These are phyloP conservation scores for Hypoxylon rickii DNA, from an alignment of 495 filamentous ascomycete species.

Conservation along the genomic window DNA sequence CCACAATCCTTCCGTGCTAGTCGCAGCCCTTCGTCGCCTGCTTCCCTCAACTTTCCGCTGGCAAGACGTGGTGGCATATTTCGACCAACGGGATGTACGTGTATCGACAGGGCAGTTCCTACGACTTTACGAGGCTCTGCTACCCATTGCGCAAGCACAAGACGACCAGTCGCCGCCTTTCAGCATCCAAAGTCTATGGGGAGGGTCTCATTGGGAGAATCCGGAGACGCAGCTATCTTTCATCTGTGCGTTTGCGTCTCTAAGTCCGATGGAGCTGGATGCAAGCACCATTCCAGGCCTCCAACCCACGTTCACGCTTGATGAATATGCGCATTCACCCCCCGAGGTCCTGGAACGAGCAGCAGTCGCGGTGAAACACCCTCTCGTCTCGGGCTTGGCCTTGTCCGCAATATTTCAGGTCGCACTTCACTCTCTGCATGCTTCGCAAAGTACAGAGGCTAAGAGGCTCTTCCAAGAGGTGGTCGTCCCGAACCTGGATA, in stretches of 20 bases:
- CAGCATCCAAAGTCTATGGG: slow-evolving; percentile 87
- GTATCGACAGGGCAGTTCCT: slow-evolving; percentile 81
- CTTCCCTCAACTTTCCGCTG: slow-evolving; percentile 70
- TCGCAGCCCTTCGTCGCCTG: slow-evolving; percentile 56
- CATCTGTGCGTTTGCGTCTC: slow-evolving; percentile 75
- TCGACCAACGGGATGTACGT: slow-evolving; percentile 79
- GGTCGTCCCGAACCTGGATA: slow-evolving; percentile 68
- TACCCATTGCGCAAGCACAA: slow-evolving; percentile 61
- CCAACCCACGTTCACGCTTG: slow-evolving; percentile 72
- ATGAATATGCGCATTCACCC: slow-evolving; percentile 75
- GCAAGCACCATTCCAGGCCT: slow-evolving; percentile 80
- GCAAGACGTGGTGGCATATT: slow-evolving; percentile 76
- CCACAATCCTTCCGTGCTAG: slow-evolving; percentile 75
- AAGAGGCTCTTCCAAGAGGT: slow-evolving; percentile 68
- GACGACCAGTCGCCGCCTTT: slow-evolving; percentile 53
- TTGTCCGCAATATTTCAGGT: slow-evolving; percentile 80
- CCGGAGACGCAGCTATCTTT: slow-evolving; percentile 88
- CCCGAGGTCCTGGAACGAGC: slow-evolving; percentile 72
- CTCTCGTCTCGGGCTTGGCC: slow-evolving; percentile 85
- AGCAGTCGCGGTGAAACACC: slow-evolving; percentile 76
- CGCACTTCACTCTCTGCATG: slow-evolving; percentile 66
- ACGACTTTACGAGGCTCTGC: slow-evolving; percentile 73
- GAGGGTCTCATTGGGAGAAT: slow-evolving; percentile 79
- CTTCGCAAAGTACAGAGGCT: slow-evolving; percentile 68
- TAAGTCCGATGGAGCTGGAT: slow-evolving; percentile 74